A percentile compares a stretch with the other conserved stretches of the same genome.
Evolutionary conservation across 2,329 filamentous ascomycete species (phyloP).

Genomic region (Penicillium sp.): DNA sequence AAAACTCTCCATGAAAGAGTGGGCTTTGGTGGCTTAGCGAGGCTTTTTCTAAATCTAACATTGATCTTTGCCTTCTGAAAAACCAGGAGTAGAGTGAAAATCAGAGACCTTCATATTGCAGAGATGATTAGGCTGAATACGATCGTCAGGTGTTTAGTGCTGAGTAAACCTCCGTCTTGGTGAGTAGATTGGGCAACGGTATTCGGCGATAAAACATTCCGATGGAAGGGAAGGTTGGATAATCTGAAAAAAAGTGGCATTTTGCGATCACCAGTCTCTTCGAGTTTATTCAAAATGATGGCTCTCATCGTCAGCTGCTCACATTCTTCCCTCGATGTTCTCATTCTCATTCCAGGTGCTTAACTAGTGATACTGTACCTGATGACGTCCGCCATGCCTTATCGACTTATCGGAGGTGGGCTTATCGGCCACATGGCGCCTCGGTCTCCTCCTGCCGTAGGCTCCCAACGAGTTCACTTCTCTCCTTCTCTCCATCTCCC

Average conservation of each 20-base stretch:
- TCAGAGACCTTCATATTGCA: neutral
- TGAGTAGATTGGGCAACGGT: constrained; percentile 5
- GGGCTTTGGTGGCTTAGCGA: neutral
- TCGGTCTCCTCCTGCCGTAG: constrained; percentile 7
- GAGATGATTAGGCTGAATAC: neutral
- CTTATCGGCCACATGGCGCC: constrained; percentile 23
- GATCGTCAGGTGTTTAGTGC: neutral
- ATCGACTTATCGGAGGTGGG: constrained; percentile 7
- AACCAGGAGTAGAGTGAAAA: neutral
- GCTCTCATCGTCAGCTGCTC: neutral
- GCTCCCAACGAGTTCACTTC: neutral
- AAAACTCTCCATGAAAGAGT: neutral
- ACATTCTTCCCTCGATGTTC: neutral
- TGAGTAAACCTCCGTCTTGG: constrained; percentile 8
- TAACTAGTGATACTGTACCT: too few relatives aligned
- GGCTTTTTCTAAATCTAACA: neutral
- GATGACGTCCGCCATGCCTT: constrained; percentile 10
- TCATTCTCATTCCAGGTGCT: neutral
- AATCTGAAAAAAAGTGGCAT: neutral
- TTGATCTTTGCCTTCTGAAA: constrained; percentile 16
- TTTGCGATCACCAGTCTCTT: neutral
- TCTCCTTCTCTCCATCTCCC: neutral
- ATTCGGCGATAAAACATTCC: neutral
- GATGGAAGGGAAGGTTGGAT: neutral
- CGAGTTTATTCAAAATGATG: neutral